phyloP scores from a whole-genome alignment of 1,139 yeast species.

The Sugiyamaella japonica region DNA sequence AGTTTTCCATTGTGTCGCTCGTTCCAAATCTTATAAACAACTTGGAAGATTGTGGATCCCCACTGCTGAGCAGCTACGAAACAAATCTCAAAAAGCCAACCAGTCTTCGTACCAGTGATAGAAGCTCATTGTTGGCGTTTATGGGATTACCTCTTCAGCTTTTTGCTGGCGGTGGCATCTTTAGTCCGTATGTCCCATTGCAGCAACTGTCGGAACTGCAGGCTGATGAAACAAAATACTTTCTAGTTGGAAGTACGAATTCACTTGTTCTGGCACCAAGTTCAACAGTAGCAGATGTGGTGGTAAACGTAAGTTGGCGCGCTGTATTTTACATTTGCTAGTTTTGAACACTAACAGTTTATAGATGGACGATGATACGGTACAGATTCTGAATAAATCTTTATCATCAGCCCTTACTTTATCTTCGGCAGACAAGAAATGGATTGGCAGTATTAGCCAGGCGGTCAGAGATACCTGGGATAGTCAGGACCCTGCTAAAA shows the following conservation, averaged over 20 bases:
- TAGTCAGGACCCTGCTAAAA: constrained; percentile 46
- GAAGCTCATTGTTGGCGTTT: constrained; percentile 73
- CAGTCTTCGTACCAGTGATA: constrained; percentile 74
- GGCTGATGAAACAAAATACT: constrained; percentile 58
- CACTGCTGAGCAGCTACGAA: constrained; percentile 60
- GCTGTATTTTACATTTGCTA: neutral
- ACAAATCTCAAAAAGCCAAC: constrained; percentile 57
- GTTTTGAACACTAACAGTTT: constrained; percentile 7
- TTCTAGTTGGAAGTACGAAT: constrained; percentile 86
- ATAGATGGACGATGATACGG: constrained; percentile 46
- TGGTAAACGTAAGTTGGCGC: constrained; percentile 49
- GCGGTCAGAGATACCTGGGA: constrained; percentile 47
- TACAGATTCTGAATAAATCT: constrained; percentile 50
- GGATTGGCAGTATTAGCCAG: constrained; percentile 53
- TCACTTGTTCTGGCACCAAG: constrained; percentile 73
- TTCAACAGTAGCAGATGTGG: constrained; percentile 54
- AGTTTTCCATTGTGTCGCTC: constrained; percentile 61
- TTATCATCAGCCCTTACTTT: constrained; percentile 51
- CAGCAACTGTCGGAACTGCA: constrained; percentile 82
- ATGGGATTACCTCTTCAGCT: constrained; percentile 86
- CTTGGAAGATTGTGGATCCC: constrained; percentile 79
- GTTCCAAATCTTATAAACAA: constrained; percentile 76
- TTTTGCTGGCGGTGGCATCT: constrained; percentile 83
- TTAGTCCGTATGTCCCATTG: constrained; percentile 89
- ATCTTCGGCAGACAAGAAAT: constrained; percentile 68